A percentile compares a stretch with the other conserved stretches of the same genome.
These are phyloP conservation scores for Millerozyma miso DNA, from an alignment of 805 yeast genomes.

Conservation along the genomic window DNA sequence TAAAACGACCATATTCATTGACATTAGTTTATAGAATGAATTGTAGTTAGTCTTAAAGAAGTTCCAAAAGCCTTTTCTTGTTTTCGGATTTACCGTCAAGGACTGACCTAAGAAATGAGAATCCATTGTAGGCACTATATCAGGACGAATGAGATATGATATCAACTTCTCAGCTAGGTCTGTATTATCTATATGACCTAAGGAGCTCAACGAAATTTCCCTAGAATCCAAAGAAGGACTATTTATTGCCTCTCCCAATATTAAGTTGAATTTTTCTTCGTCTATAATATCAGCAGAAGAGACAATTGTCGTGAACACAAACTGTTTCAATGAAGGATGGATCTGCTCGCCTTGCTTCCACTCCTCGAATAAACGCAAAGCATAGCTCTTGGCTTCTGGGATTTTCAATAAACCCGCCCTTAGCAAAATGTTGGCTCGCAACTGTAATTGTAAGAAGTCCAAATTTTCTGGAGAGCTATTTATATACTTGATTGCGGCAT, in stretches of 20 bases:
- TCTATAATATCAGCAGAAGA: conserved; percentile 25
- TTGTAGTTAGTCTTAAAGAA: conserved; percentile 48
- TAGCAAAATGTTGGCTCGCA: conserved; percentile 37
- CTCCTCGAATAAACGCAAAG: conserved; percentile 24
- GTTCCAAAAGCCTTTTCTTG: conserved; percentile 45
- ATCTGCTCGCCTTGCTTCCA: conserved; percentile 23
- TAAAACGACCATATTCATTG: conserved; percentile 47
- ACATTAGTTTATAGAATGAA: conserved; percentile 38
- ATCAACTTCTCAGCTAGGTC: conserved; percentile 37
- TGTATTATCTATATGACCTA: conserved; percentile 43
- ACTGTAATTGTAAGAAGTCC: conserved; percentile 26
- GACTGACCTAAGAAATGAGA: conserved; percentile 47
- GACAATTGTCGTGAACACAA: conserved; percentile 41
- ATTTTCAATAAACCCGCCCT: conserved; percentile 38
- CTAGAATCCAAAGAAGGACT: conserved; percentile 57
- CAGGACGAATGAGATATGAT: conserved; percentile 36
- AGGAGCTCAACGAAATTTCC: conserved; percentile 53
- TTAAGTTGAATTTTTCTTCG: conserved; percentile 23
- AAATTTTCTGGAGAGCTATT: conserved; percentile 15
- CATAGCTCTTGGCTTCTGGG: conserved; percentile 32
- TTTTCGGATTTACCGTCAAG: conserved; percentile 42
- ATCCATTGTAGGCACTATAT: conserved; percentile 55
- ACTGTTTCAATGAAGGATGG: conserved; percentile 42
- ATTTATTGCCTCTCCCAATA: conserved; percentile 42
- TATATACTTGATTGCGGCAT: conserved; percentile 24